Percentiles rank a stretch among this genome's conserved stretches.
These are phyloP conservation scores for Lyophyllum semitale DNA, from an alignment of 768 basidiomycete species.

Conservation along the genomic window DNA sequence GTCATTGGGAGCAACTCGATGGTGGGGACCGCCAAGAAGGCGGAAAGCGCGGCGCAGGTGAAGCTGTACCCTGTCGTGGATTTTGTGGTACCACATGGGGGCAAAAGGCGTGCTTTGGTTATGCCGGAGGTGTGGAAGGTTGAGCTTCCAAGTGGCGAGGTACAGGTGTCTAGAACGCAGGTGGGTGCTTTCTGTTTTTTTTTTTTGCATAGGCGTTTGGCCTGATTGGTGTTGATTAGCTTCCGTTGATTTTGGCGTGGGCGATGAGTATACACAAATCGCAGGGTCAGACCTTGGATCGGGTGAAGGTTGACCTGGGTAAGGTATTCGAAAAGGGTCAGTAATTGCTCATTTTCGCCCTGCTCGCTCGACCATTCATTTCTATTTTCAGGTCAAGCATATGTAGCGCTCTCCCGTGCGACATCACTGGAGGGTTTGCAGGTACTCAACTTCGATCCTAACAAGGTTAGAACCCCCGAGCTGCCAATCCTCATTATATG, in stretches of 20 bases:
- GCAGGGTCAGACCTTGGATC: slow-evolving; percentile 94
- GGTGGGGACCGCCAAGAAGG: slow-evolving; percentile 19
- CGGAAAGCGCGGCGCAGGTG: slow-evolving; percentile 11
- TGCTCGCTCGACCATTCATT: neutral
- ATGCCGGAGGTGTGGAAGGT: slow-evolving; percentile 81
- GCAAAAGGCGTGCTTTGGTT: slow-evolving; percentile 56
- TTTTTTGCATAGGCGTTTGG: neutral
- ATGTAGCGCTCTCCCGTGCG: slow-evolving; percentile 88
- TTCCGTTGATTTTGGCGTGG: slow-evolving; percentile 91
- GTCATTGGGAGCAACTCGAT: slow-evolving; percentile 29
- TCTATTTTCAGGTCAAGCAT: slow-evolving; percentile 73
- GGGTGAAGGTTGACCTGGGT: slow-evolving; percentile 92
- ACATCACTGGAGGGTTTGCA: slow-evolving; percentile 85
- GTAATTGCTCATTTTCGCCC: slow-evolving; percentile 6
- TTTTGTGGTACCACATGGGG: slow-evolving; percentile 65
- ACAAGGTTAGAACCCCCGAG: slow-evolving; percentile 52
- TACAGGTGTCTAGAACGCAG: slow-evolving; percentile 80
- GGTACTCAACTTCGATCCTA: slow-evolving; percentile 75
- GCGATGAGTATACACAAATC: slow-evolving; percentile 99
- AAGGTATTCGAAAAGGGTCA: slow-evolving; percentile 91
- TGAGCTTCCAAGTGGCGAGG: slow-evolving; percentile 83
- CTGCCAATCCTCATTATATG: neutral
- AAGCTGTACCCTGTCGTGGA: slow-evolving; percentile 71
- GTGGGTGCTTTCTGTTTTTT: slow-evolving; percentile 41
- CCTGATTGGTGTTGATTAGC: slow-evolving; percentile 38